Evolutionary conservation across 306 rosid species (phyloP), one percentile per base, ranked within the genome.

Genomic region (Rosa rugosa): DNA sequence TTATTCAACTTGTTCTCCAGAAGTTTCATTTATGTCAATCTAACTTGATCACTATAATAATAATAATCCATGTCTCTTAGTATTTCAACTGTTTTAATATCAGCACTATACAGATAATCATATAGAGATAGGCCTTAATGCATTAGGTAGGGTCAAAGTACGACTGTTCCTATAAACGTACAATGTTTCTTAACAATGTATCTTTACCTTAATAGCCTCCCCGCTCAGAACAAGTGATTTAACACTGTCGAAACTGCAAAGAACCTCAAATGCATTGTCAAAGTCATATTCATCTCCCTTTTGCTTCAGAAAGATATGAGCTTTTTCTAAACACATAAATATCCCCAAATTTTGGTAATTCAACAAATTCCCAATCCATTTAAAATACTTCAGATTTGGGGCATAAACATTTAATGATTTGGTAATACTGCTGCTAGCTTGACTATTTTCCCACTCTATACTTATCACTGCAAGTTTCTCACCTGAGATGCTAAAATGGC

Each of bases 401-500:
- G 65, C 65, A 20, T 5, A 2, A 11, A 68, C 36, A 23, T 77
- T 56, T 31, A 77, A 41, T 0, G 62, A 38, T 51, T 22, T 40
- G 20, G 22, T 51, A 18, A 31, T 50, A 2, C n/a, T 6, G 22
- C 34, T 6, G 4, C 0, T 8, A 36, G 4, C 22, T 20, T 74
- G n/a, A 13, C 9, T 5, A 16, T 2, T 1, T 63, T 12, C 68
- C 74, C 67, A 67, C 5, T 40, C 14, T 38, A 51, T 31, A 2
- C 2, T 22, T 25, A 77, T 14, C 23, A 6, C 16, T 8, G 7
- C 40, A 16, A 77, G 75, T 14, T 36, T 50, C 66, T 50, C 74
- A 11, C 51, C 80, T 8, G 42, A 77, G 38, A 77, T 45, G 17
- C 12, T 38, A 9, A 67, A n/a, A 67, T 66, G 74, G 20, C 42